These are phyloP conservation scores for Jimgerdemannia flammicorona DNA, from an alignment of 192 early-diverging fungal species.

Conservation along the genomic window DNA sequence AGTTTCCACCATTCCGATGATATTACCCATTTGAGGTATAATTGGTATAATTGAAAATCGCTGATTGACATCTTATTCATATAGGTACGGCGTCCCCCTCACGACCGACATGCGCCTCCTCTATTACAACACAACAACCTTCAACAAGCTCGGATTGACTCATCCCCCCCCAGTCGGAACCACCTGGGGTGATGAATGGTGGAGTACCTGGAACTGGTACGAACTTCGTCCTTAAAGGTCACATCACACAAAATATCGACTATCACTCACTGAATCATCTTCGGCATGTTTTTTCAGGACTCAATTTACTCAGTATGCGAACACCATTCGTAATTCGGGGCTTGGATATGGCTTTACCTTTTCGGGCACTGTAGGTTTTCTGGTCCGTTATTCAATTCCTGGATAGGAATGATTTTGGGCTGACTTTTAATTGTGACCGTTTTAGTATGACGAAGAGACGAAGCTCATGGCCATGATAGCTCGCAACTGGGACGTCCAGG, in stretches of 20 bases:
- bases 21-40: background rate
- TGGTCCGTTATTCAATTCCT: background rate
- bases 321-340: background rate
- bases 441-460: slow-evolving; percentile 15
- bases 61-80: background rate
- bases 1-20: background rate
- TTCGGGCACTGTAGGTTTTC: background rate
- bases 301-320: background rate
- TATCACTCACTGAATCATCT: background rate
- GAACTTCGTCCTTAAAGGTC: background rate
- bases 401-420: background rate
- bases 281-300: background rate
- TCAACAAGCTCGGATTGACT: slow-evolving; percentile 5
- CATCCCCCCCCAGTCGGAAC: slow-evolving; percentile 6
- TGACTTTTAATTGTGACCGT: background rate
- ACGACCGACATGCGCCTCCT: slow-evolving; percentile 10
- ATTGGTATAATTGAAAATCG: background rate
- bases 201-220: slow-evolving; percentile 4
- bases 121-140: slow-evolving; percentile 11
- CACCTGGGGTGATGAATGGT: slow-evolving; percentile 12
- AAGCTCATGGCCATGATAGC: slow-evolving; percentile 16
- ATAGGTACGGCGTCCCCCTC: slow-evolving; percentile 11
- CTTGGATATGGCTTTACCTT: slow-evolving; percentile 15
- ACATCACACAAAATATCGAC: background rate
- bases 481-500: slow-evolving; percentile 12